A percentile compares a stretch with the other conserved stretches of the same genome.
Conservation (phyloP, 2,329 filamentous ascomycete genomes). For the Monosporascus sp. region DNA sequence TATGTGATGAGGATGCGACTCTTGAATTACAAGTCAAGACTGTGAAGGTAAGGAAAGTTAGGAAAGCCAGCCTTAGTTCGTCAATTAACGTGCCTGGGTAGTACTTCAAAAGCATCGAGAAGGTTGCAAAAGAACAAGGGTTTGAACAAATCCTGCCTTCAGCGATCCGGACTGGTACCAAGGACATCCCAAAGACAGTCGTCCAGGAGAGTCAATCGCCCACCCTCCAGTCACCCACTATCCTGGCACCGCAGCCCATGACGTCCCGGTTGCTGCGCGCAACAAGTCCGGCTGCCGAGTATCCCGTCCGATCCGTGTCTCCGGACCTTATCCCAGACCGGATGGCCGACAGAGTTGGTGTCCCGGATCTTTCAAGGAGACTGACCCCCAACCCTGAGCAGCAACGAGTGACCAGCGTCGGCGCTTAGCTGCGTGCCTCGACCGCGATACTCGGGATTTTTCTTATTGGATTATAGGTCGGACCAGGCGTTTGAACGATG, state of each 20-base stretch:
- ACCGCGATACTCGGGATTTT: no score
- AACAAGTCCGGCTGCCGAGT: conserved; percentile 46
- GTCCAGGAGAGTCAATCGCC: conserved; percentile 38
- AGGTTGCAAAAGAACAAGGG: conserved; percentile 51
- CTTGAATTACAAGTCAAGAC: conserved; percentile 70
- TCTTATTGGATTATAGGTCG: no score
- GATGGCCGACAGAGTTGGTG: conserved; percentile 53
- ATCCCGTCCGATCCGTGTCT: conserved; percentile 49
- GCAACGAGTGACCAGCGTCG: conserved; percentile 23
- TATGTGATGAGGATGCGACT: conserved; percentile 76
- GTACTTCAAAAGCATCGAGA: conserved; percentile 69
- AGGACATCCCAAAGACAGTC: conserved; percentile 28
- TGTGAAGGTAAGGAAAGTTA: conserved; percentile 44
- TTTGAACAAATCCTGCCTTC: conserved; percentile 55
- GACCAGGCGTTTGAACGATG: neutral
- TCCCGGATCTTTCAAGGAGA: conserved; percentile 34
- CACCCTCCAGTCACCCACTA: conserved; percentile 32
- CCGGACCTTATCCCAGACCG: conserved; percentile 58
- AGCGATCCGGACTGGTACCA: conserved; percentile 48
- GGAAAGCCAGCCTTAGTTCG: neutral
- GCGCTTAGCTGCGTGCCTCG: conserved; percentile 13
- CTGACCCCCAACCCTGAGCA: conserved; percentile 27
- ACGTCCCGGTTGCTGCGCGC: conserved; percentile 50
- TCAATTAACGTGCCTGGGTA: conserved; percentile 21
- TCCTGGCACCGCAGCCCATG: conserved; percentile 49